Percentiles rank a stretch among this genome's conserved stretches.
These are phyloP conservation scores for Tuber brumale DNA, from an alignment of 495 filamentous ascomycete species.

Conservation along the genomic window DNA sequence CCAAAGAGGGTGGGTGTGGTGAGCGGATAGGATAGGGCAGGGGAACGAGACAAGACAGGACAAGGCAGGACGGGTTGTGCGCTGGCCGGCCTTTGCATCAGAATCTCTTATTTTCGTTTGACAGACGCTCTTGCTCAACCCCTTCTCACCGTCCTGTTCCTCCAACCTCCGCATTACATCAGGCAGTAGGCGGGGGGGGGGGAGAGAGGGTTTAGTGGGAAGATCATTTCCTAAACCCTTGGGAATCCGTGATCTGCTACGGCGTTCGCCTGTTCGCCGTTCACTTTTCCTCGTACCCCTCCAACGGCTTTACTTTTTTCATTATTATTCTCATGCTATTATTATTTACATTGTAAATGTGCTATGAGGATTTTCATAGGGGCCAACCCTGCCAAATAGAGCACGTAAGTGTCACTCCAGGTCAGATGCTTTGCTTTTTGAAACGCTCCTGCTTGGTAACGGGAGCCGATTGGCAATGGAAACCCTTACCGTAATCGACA, in stretches of 20 bases:
- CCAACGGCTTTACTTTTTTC: conserved; percentile 30
- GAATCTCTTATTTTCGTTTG: conserved; percentile 35
- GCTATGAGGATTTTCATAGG: neutral
- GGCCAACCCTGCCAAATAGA: conserved; percentile 20
- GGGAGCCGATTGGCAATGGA: conserved; percentile 33
- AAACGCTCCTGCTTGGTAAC: conserved; percentile 33
- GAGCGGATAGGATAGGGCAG: conserved; percentile 15
- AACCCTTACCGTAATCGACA: conserved; percentile 27
- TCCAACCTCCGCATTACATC: conserved; percentile 37
- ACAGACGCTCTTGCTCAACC: conserved; percentile 26
- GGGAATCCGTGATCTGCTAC: neutral
- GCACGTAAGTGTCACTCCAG: conserved; percentile 23
- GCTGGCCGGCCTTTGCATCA: conserved; percentile 40
- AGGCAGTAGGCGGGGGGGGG: conserved; percentile 14
- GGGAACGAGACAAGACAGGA: conserved; percentile 6
- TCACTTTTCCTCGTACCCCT: conserved; percentile 12
- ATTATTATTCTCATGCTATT: conserved; percentile 16
- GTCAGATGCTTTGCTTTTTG: conserved; percentile 35
- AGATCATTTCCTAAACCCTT: conserved; percentile 26
- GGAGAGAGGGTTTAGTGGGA: conserved; percentile 13
- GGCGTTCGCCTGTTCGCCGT: neutral
- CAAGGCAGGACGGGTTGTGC: conserved; percentile 35
- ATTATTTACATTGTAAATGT: neutral
- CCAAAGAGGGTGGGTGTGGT: conserved; percentile 27
- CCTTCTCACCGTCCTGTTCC: neutral